Base-by-base conservation (phyloP, 108 stramenopile genomes). In the Pseudonitzschia multistriata region DNA sequence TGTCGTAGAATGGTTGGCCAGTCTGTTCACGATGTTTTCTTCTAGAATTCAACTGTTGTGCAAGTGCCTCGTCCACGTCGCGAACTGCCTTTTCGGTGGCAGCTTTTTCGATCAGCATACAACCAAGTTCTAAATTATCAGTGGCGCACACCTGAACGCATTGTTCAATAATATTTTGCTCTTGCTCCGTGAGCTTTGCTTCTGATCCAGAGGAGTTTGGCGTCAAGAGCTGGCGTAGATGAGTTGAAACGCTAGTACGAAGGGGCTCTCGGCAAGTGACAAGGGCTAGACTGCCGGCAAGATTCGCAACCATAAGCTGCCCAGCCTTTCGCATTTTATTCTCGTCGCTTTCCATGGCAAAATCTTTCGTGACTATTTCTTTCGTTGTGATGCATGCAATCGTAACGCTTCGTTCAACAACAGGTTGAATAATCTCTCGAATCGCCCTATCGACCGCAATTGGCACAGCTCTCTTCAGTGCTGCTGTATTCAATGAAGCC, bases 361-460 rank as follows among this genome's bases (percentile, higher is more conserved):
- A 99, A 79, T 99, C 99, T 74, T 99, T 99, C n/a, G 92, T 84
- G 19, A 98, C 91, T 39, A 99, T 92, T 72, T 98, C 94, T 73
- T 98, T 97, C 22, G 96, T 91, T 2, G 99, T 99, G 68, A 98
- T 97, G 74, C 96, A 96, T 37, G 99, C 99, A 70, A 99, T 98
- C 3, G 97, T 95, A 24, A 98, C 97, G 73, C 93, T 93, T 7
- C 99, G 89, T 74, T 98, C 99, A 28, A 99, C 98, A 13, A 97
- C 99, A 14, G 97, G 96, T 74, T 95, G 95, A 62, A 98, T 97
- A 56, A 98, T 97, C 72, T 99, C 97, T n/a, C 97, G 91, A 71
- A 99, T 98, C 0, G 98, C 97, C 31, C 95, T 75, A 71, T 98
- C 97, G 19, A 99, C 95, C 17, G 97, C 98, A 45, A 98, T 81